Base-by-base conservation (phyloP, 139 green algal species). In the Zygnema circumcarinatum region DNA sequence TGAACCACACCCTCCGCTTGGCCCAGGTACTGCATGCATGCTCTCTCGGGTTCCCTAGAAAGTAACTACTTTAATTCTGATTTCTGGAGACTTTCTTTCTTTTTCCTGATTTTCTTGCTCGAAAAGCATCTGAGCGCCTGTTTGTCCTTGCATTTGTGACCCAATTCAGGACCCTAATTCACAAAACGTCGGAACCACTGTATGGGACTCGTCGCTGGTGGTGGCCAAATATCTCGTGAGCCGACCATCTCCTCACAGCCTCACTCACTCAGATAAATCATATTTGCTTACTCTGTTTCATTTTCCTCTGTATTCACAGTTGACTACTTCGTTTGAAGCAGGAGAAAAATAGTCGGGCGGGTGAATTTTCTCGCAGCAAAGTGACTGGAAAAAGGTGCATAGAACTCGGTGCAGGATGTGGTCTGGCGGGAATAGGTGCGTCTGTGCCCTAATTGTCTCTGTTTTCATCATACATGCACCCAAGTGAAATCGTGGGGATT, bases 151-250 rank as follows among this genome's bases (percentile, higher is more conserved):
- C 73, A 21, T 36, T 25, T 36, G n/a, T 78, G 3, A n/a, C 36
- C 42, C n/a, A 1, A 40, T 83, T 0, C 95, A 98, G 82, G 94
- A 98, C 83, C 96, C 96, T 0, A 93, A 90, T 81, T 94, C 92
- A 0, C 76, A 95, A 42, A 94, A 98, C 88, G 87, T 98, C 41
- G 96, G 96, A 25, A 98, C 94, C 0, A 98, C 96, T 2, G 96
- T 98, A 0, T 98, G 96, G 96, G 96, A 98, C 81, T 94, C 95
- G 1, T 96, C 92, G 52, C 97, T 98, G 0, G 95, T 98, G 0
- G 81, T 97, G 1, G 94, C 95, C n/a, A 98, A 98, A 68, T 98
- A 92, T 74, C 88, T 98, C 3, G 96, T 88, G 53, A 38, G 79
- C 16, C 68, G 33, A 16, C 21, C 20, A 21, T 79, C 21, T 83